Evolutionary conservation across 1,284 basidiomycete genomes (phyloP).

Genomic region (Porodaedalea pini): DNA sequence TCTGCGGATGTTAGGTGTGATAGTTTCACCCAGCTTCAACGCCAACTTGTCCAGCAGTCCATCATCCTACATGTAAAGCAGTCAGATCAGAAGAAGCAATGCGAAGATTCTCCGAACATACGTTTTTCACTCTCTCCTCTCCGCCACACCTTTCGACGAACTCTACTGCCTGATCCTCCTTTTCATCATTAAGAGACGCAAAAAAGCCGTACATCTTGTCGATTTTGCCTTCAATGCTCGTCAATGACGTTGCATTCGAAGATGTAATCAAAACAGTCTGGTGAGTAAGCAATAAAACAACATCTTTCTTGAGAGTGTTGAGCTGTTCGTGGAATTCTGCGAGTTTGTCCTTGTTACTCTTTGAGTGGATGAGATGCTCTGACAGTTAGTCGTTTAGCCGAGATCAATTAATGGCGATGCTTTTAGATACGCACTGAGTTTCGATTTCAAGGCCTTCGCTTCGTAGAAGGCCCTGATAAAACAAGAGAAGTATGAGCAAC

Average conservation of each 20-base stretch:
- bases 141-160: slow-evolving; percentile 14
- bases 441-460: slow-evolving; percentile 15
- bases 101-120: not conserved
- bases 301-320: slow-evolving; percentile 8
- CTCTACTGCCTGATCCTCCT: slow-evolving; percentile 5
- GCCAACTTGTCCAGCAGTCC: slow-evolving; percentile 17
- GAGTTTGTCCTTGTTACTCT: slow-evolving; percentile 15
- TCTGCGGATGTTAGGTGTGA: slow-evolving; percentile 13
- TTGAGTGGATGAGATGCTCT: slow-evolving; percentile 19
- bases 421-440: slow-evolving; percentile 12
- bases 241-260: slow-evolving; percentile 12
- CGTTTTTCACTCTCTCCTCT: not conserved
- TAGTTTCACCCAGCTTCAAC: slow-evolving; percentile 10
- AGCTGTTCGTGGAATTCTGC: slow-evolving; percentile 16
- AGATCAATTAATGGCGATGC: not conserved
- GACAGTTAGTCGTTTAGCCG: no score
- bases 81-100: not conserved
- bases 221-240: slow-evolving; percentile 14
- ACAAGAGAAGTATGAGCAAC: not conserved
- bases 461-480: slow-evolving; percentile 19
- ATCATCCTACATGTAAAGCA: slow-evolving; percentile 11
- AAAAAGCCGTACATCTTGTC: slow-evolving; percentile 4
- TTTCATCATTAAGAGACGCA: slow-evolving; percentile 1
- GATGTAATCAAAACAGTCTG: slow-evolving; percentile 18
- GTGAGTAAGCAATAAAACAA: slow-evolving; percentile 15